Evolutionary conservation across 805 yeast species (phyloP), one percentile per base, ranked within the genome.

Genomic region (Saccharomycopsis guyanensis): DNA sequence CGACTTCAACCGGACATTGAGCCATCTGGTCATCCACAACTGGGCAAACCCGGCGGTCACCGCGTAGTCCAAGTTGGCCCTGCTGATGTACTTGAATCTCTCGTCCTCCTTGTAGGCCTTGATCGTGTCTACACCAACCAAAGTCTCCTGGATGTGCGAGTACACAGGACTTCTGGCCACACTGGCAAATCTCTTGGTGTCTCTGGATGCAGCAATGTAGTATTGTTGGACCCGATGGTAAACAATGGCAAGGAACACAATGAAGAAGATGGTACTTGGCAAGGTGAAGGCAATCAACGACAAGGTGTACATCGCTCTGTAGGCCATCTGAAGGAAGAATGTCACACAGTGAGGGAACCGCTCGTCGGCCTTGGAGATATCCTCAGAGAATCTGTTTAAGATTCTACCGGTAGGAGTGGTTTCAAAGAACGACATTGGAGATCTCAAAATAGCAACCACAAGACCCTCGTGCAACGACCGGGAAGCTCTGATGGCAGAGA

Each of bases 341-440:
- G 68, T 60, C 54, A 80, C 71, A 1, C 72, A 66, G 53, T 70
- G 67, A n/a, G 85, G 84, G 31, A 81, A 64, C 1, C 66, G 66
- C 46, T 69, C 68, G 60, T 81, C 87, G 47, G 80, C 66, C 25
- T 69, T 70, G 50, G 69, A 70, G 51, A 81, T 70, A 61, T 81
- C 87, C 56, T 76, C 73, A 20, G 83, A 72, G 60, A 86, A 86
- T 55, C 95, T 68, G 63, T 85, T 86, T 60, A 87, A 66, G 49
- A 86, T 82, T 56, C 95, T 72, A 3, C 96, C 95, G 65, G 84
- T 70, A 3, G 95, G 96, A 0, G 93, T 82, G 10, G 86, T 75
- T 60, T 87, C 95, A 71, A 86, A 78, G 57, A 78, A 87, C 10
- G 80, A 66, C 89, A 86, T 84, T 41, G 94, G 94, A 1, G 89